Conservation (phyloP, 495 filamentous ascomycete genomes). For the Lophiotrema nucula region DNA sequence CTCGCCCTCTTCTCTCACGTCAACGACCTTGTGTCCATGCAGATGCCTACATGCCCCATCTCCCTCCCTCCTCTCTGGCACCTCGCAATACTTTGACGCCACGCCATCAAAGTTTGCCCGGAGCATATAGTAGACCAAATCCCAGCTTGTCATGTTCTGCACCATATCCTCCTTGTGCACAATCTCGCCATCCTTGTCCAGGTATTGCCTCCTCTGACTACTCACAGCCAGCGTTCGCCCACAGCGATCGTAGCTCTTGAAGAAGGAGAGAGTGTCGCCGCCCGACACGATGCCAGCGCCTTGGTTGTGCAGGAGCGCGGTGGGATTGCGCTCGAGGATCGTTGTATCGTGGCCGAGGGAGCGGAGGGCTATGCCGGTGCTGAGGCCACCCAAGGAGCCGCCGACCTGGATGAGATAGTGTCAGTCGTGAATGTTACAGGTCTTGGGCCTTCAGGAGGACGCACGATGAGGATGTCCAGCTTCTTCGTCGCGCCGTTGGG, state of each 20-base stretch:
- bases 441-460: neutral
- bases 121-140: slow-evolving; percentile 54
- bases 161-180: slow-evolving; percentile 26
- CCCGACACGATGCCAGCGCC: slow-evolving; percentile 54
- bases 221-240: slow-evolving; percentile 13
- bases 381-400: slow-evolving; percentile 25
- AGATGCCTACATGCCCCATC: slow-evolving; percentile 46
- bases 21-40: slow-evolving; percentile 50
- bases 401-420: slow-evolving; percentile 18
- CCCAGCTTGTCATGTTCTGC: slow-evolving; percentile 49
- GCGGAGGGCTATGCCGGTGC: slow-evolving; percentile 49
- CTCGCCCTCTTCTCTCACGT: slow-evolving; percentile 42
- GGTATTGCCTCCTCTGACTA: slow-evolving; percentile 19
- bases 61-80: slow-evolving; percentile 33
- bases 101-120: slow-evolving; percentile 57
- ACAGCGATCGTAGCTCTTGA: slow-evolving; percentile 25
- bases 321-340: slow-evolving; percentile 48
- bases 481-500: neutral
- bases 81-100: slow-evolving; percentile 15
- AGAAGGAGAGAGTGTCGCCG: slow-evolving; percentile 25
- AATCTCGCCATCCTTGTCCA: slow-evolving; percentile 19
- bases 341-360: slow-evolving; percentile 45
- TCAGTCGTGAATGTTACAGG: neutral
- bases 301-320: slow-evolving; percentile 46
- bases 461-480: slow-evolving; percentile 25